Evolutionary conservation across 164 flowering plant genomes (phyloP).

Genomic region (Umbellularia californica): DNA sequence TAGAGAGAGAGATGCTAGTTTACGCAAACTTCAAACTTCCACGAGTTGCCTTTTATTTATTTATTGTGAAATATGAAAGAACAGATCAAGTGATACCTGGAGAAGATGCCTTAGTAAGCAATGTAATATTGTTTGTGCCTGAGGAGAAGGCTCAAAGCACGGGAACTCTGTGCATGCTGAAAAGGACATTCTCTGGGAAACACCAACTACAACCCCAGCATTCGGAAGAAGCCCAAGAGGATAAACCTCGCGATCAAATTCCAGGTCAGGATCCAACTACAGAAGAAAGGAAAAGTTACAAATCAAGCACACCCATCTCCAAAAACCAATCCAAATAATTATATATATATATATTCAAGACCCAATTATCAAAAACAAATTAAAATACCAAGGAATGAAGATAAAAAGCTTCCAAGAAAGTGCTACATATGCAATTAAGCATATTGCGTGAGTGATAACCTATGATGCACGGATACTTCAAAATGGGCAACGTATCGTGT

Average conservation of each 20-base stretch:
- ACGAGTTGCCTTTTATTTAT: neutral
- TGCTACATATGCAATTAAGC: no score
- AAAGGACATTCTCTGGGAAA: constrained; percentile 93
- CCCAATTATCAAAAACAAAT: no score
- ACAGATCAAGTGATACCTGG: constrained; percentile 52
- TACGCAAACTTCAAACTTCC: neutral
- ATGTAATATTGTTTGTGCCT: constrained; percentile 97
- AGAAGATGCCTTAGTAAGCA: constrained; percentile 96
- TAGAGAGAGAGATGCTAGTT: neutral
- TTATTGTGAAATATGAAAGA: neutral
- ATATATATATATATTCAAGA: no score
- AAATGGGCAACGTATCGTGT: no score
- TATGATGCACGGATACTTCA: no score
- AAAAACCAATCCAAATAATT: neutral
- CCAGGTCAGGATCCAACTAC: constrained; percentile 98
- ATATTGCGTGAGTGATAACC: no score
- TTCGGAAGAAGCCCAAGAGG: constrained; percentile 96
- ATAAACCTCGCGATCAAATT: constrained; percentile 97
- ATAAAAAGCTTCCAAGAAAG: no score
- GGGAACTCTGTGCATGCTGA: constrained; percentile 95
- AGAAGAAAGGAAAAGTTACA: neutral
- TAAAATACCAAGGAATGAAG: no score
- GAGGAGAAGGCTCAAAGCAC: constrained; percentile 96
- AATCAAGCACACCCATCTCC: neutral
- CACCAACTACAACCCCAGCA: constrained; percentile 97